Percentiles rank a stretch among this genome's conserved stretches.
Evolutionary conservation across 2,329 filamentous ascomycete species (phyloP).

Genomic region (Fusarium veterinarium): DNA sequence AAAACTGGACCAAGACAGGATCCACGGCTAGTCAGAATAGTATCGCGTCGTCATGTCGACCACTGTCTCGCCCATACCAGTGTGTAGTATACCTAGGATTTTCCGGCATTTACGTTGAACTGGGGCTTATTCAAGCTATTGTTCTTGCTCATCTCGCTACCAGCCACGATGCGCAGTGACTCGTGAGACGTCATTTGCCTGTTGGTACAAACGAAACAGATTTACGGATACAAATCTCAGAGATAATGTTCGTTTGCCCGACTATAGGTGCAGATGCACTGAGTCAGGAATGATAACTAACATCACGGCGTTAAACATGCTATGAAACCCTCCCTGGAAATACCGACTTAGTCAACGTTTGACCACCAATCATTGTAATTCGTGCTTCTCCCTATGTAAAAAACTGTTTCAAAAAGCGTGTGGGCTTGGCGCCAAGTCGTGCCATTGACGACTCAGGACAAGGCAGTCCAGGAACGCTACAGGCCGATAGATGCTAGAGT

Average conservation of each 20-base stretch:
- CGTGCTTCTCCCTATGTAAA: background rate
- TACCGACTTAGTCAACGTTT: background rate
- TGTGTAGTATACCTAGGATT: background rate
- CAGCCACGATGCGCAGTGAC: background rate
- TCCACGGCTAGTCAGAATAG: constrained; percentile 20
- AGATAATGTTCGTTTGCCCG: background rate
- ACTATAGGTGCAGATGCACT: background rate
- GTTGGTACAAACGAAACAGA: constrained; percentile 2
- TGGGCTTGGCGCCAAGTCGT: constrained; percentile 34
- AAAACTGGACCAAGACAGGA: constrained; percentile 14
- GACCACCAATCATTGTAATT: constrained; percentile 11
- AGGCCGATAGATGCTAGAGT: constrained; percentile 18
- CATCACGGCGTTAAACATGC: background rate
- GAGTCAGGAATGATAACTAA: background rate
- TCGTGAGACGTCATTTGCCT: constrained; percentile 12
- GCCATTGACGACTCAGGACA: constrained; percentile 21
- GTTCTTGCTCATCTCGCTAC: constrained; percentile 13
- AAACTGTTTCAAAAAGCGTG: constrained; percentile 13
- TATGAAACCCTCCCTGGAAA: background rate
- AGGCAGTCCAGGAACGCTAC: constrained; percentile 9
- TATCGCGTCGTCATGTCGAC: constrained; percentile 29
- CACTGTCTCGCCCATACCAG: constrained; percentile 13
- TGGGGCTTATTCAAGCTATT: constrained; percentile 9
- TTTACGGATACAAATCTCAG: background rate
- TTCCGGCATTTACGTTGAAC: constrained; percentile 7